These are phyloP conservation scores for Perkinsus olseni DNA, from an alignment of 169 alveolate genomes.

Conservation along the genomic window DNA sequence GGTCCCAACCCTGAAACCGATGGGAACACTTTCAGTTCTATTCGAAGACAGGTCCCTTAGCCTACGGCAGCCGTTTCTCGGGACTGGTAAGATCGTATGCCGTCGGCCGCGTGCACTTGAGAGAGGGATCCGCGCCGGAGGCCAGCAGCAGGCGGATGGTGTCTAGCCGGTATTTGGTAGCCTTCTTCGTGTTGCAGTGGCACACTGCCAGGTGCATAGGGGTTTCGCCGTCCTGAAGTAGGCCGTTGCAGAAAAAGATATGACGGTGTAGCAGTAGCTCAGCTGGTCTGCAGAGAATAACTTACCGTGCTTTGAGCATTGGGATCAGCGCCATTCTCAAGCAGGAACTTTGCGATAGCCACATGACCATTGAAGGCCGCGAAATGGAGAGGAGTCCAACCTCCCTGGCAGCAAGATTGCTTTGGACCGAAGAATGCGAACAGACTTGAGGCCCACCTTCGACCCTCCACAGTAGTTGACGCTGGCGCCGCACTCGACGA, in stretches of 20 bases:
- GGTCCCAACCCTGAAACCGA: neutral
- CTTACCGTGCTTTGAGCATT: neutral
- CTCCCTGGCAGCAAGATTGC: neutral
- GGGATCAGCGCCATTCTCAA: neutral
- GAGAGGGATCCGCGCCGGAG: neutral
- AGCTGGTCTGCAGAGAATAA: neutral
- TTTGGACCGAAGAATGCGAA: neutral
- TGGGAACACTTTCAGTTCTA: too few relatives aligned
- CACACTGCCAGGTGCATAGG: neutral
- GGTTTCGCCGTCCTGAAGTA: neutral
- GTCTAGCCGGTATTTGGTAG: neutral
- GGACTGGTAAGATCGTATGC: neutral
- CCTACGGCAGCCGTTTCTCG: neutral
- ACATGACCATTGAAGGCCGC: neutral
- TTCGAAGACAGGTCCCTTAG: neutral
- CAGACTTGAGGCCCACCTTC: neutral
- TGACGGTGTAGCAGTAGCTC: too few relatives aligned
- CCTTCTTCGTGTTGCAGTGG: neutral
- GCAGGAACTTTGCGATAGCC: neutral
- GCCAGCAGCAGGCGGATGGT: neutral
- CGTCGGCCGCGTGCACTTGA: neutral
- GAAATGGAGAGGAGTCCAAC: neutral
- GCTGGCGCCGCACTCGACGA: neutral
- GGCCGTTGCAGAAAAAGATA: neutral
- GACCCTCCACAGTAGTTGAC: neutral